phyloP scores from a whole-genome alignment of 768 basidiomycete genomes.

The Suillus weaverae region DNA sequence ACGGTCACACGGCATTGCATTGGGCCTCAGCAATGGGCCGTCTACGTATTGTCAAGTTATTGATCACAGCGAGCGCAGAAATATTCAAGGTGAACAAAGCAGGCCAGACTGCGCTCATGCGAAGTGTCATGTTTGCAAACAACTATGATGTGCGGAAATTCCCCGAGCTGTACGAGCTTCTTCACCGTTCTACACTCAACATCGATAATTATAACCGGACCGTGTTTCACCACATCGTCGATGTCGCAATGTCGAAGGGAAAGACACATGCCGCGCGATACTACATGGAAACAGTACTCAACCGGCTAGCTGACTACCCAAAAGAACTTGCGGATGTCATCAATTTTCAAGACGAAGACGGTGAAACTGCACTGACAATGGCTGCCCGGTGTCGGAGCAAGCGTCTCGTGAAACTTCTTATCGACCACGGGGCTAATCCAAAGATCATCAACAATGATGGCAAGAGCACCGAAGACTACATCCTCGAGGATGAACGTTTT shows the following conservation, averaged over 20 bases:
- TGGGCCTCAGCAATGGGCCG: slow-evolving; percentile 99
- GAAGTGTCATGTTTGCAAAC: slow-evolving; percentile 98
- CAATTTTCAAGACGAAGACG: slow-evolving; percentile 99
- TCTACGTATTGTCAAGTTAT: slow-evolving; percentile 90
- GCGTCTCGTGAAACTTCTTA: slow-evolving; percentile 90
- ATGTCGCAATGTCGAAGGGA: slow-evolving; percentile 95
- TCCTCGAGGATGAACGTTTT: slow-evolving; percentile 97
- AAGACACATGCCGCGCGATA: slow-evolving; percentile 98
- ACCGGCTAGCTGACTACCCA: slow-evolving; percentile 86
- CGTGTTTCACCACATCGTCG: slow-evolving; percentile 97
- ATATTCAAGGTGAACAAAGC: slow-evolving; percentile 96
- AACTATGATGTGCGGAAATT: slow-evolving; percentile 99
- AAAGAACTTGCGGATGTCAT: slow-evolving; percentile 96
- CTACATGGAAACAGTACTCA: slow-evolving; percentile 96
- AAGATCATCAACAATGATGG: slow-evolving; percentile 93
- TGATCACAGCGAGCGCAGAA: slow-evolving; percentile 92
- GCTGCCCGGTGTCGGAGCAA: slow-evolving; percentile 95
- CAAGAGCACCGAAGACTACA: slow-evolving; percentile 98
- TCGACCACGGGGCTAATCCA: slow-evolving; percentile 95
- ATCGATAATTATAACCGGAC: slow-evolving; percentile 98
- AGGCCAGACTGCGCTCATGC: slow-evolving; percentile 97
- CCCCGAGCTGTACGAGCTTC: slow-evolving; percentile 92
- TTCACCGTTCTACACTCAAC: slow-evolving; percentile 97
- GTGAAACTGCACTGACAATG: slow-evolving; percentile 95
- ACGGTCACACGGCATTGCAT: slow-evolving; percentile 94